Evolutionary conservation across 768 basidiomycete species (phyloP), one percentile per base, ranked within the genome.

Genomic region (Naganishia friedmannii): DNA sequence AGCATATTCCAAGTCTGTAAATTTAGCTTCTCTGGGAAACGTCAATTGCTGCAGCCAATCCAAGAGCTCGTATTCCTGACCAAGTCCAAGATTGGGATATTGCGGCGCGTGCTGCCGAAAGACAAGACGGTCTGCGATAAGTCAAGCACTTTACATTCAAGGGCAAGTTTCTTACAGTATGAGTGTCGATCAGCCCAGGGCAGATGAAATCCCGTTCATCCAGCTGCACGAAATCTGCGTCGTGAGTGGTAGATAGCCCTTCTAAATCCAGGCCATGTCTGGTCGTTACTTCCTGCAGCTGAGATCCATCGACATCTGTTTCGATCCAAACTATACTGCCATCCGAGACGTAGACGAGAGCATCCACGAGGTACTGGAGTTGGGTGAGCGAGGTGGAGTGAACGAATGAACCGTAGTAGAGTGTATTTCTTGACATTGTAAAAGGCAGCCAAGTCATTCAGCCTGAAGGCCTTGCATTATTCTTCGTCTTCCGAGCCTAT

Each of bases 181-280:
- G 93, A 34, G 93, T 95, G 83, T 96, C 93, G 66, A 94, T 83
- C 78, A 95, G 87, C 3, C 93, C 93, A 7, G 93, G 93, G 76
- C 92, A 86, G 68, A 95, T 75, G 77, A 93, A 93, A 73, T 86
- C 83, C 8, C 84, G 84, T 8, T 77, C 53, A 67, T 75, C 77
- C 21, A 85, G 80, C 70, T 85, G 79, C 7, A 85, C 77, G 53
- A 85, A 53, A 34, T 80, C 75, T 6, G 68, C n/a, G 6, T 31
- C 72, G 1, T 34, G 55, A 19, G 55, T 31, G 12, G 55, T 31
- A 15, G 37, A 53, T 23, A 72, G 73, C 1, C 77, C 75, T 28
- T 42, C 60, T 9, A 85, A 82, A 10, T 80, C 54, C 23, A 82
- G 76, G n/a, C 87, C 89, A 71, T 87, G 86, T 53, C 81, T 79